Evolutionary conservation across 306 rosid genomes (phyloP).

Genomic region (Purshia tridentata): DNA sequence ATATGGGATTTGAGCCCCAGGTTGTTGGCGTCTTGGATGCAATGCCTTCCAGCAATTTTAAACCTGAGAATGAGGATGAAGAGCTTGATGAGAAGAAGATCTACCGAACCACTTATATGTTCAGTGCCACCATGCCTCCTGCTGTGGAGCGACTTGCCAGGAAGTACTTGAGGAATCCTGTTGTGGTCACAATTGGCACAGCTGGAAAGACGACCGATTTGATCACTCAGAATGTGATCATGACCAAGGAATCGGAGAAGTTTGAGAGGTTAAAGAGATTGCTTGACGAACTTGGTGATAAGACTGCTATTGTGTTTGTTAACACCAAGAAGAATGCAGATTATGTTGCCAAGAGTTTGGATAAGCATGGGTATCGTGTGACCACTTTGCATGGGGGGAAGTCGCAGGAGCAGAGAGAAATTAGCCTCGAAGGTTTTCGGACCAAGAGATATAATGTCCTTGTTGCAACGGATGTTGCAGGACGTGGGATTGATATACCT

Average conservation of each 20-base stretch:
- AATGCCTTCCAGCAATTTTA: constrained; percentile 91
- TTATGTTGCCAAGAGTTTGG: constrained; percentile 48
- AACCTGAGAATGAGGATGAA: constrained; percentile 88
- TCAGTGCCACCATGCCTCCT: constrained; percentile 93
- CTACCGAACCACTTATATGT: constrained; percentile 89
- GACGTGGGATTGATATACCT: constrained; percentile 96
- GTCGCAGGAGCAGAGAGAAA: constrained; percentile 91
- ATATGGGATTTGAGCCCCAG: constrained; percentile 93
- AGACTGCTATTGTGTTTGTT: constrained; percentile 57
- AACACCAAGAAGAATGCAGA: constrained; percentile 58
- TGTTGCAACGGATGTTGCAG: constrained; percentile 91
- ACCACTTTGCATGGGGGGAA: constrained; percentile 91
- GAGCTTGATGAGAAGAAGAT: constrained; percentile 87
- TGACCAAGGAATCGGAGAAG: constrained; percentile 55
- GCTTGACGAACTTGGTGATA: constrained; percentile 55
- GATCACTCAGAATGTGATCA: constrained; percentile 73
- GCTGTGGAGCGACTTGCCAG: constrained; percentile 88
- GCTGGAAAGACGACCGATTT: constrained; percentile 86
- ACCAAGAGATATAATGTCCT: constrained; percentile 86
- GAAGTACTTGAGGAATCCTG: constrained; percentile 85
- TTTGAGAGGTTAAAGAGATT: constrained; percentile 38
- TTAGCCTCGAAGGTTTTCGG: constrained; percentile 86
- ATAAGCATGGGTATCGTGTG: constrained; percentile 63
- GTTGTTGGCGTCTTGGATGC: constrained; percentile 91
- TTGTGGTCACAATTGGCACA: constrained; percentile 84